Percentiles rank a stretch among this genome's conserved stretches.
phyloP scores from a whole-genome alignment of 2,329 filamentous ascomycete genomes.

The Colletotrichum gloeosporioides region DNA sequence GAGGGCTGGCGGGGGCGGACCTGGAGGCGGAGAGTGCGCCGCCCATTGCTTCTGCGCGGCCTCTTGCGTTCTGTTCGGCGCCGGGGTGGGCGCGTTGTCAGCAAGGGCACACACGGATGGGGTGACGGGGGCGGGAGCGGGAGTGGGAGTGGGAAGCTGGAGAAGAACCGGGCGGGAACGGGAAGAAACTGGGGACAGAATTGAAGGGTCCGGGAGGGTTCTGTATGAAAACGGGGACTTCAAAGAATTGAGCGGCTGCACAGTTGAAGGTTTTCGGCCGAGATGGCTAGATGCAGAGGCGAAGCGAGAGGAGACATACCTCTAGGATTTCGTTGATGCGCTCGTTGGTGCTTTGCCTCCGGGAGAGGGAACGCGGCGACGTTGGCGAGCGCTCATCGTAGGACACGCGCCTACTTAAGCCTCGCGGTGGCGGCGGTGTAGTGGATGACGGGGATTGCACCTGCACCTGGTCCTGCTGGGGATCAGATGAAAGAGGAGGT shows the following conservation, averaged over 20 bases:
- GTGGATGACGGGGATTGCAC: constrained; percentile 1
- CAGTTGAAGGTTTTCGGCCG: neutral
- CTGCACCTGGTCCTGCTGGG: neutral
- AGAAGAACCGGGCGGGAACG: neutral
- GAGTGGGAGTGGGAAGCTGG: neutral
- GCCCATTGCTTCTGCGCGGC: constrained; percentile 47
- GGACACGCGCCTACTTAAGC: constrained; percentile 13
- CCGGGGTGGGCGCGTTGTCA: neutral
- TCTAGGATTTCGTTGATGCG: constrained; percentile 53
- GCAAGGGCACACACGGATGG: neutral
- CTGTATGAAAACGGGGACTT: neutral
- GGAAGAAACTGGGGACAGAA: neutral
- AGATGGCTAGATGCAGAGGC: neutral
- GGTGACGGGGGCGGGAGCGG: neutral
- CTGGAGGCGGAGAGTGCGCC: constrained; percentile 23
- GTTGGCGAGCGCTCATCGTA: constrained; percentile 8
- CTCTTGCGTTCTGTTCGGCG: constrained; percentile 41
- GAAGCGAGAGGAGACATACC: constrained; percentile 32
- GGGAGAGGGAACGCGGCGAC: constrained; percentile 3
- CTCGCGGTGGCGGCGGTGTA: neutral
- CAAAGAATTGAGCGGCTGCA: neutral
- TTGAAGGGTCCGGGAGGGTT: neutral
- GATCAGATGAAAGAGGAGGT: neutral
- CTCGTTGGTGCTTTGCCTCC: constrained; percentile 35
- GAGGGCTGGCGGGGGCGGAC: constrained; percentile 22